Evolutionary conservation across 2,329 filamentous ascomycete genomes (phyloP).

Genomic region (Trichoderma hamatum): DNA sequence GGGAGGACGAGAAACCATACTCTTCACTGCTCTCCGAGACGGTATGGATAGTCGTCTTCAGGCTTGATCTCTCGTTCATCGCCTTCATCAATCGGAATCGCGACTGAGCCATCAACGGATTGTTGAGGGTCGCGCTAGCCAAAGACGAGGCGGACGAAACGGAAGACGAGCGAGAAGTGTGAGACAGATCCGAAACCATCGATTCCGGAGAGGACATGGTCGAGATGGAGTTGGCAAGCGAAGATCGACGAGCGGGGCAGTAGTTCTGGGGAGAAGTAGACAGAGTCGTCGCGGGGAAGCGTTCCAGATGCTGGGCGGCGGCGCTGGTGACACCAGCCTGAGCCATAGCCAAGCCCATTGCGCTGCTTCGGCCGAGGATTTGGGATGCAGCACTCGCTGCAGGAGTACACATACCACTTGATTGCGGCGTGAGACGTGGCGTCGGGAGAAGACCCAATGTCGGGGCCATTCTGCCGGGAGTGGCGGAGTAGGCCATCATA

Average conservation of each 20-base stretch:
- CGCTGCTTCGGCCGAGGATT: slow-evolving; percentile 53
- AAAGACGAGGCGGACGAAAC: slow-evolving; percentile 65
- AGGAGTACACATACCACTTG: slow-evolving; percentile 61
- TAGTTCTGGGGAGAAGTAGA: slow-evolving; percentile 58
- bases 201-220: slow-evolving; percentile 68
- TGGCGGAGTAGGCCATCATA: slow-evolving; percentile 47
- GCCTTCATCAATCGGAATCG: slow-evolving; percentile 65
- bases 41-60: slow-evolving; percentile 57
- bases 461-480: slow-evolving; percentile 48
- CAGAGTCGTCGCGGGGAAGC: slow-evolving; percentile 51
- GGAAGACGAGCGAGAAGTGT: slow-evolving; percentile 65
- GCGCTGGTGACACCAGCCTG: slow-evolving; percentile 53
- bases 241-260: slow-evolving; percentile 58
- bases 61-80: slow-evolving; percentile 57
- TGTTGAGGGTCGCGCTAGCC: slow-evolving; percentile 61
- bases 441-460: slow-evolving; percentile 61
- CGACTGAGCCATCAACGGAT: slow-evolving; percentile 59
- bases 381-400: slow-evolving; percentile 58
- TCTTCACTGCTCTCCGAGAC: slow-evolving; percentile 61
- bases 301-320: slow-evolving; percentile 55
- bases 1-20: slow-evolving; percentile 55
- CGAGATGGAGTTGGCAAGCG: slow-evolving; percentile 65
- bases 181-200: slow-evolving; percentile 66
- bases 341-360: slow-evolving; percentile 64
- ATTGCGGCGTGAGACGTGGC: slow-evolving; percentile 61